Evolutionary conservation across 2,329 filamentous ascomycete species (phyloP), one percentile per base, ranked within the genome.

Genomic region (Monosporascus sp.): DNA sequence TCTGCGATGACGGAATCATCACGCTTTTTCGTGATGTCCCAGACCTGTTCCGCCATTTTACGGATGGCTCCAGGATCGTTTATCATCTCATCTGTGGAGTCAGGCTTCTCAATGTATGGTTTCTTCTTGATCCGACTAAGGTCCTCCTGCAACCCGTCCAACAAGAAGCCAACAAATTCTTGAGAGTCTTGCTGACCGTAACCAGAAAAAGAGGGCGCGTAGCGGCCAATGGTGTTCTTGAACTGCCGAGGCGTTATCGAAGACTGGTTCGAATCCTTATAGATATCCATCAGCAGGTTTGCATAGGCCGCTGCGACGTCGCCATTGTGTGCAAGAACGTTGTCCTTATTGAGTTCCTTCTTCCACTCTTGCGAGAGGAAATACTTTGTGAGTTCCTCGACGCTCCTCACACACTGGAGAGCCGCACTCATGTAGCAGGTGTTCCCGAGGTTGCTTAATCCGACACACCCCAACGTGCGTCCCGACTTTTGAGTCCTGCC

Each of bases 371-470:
- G 80, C 49, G 82, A 78, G 49, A 97, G 72, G 70, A 99, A 97
- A 70, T 96, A 99, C 64, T 91, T 86, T 5, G 91, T 93, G 58
- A 99, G 75, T 70, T 99, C 94, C 66, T 96, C 90, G 0, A 97
- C 91, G 62, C 90, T 95, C 49, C 93, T 86, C 50, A 99, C 84
- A 68, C 94, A 99, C 68, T 99, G 94, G 51, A 97, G 77, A 9
- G 94, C 94, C 22, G 93, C 96, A 71, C 97, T 97, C 92, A 97
- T 97, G 74, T 99, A 99, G 72, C 94, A 99, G 0, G 94, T 97
- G 65, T 99, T 99, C 48, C 94, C 94, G 15, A 99, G 75, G 65
- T 99, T 99, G 58, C 83, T 85, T 50, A 99, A 75, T 37, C 94
- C 94, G 43, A 92, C 88, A 41, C 86, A 87, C 35, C 94, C 94